Percentiles rank a stretch among this genome's conserved stretches.
Evolutionary conservation across 1,284 basidiomycete genomes (phyloP).

Genomic region (Bothia castanella): DNA sequence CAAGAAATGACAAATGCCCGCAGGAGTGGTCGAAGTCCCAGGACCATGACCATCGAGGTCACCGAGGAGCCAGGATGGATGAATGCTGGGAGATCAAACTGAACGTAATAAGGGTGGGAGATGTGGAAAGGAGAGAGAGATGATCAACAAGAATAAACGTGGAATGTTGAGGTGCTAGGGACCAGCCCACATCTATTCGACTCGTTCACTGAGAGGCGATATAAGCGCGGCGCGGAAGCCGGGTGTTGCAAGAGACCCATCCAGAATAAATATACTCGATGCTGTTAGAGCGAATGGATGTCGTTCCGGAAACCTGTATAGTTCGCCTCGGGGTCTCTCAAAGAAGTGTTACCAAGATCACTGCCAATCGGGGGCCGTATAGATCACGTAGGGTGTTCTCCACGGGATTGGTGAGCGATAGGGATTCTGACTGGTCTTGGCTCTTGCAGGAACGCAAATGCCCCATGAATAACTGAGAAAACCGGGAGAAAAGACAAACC

Average conservation of each 20-base stretch:
- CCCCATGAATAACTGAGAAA: not conserved
- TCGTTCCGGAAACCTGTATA: not conserved
- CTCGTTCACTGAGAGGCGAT: not conserved
- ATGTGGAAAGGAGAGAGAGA: too few relatives aligned
- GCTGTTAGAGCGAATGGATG: not conserved
- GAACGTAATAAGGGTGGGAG: not conserved
- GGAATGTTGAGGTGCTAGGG: not conserved
- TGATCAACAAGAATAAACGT: not conserved
- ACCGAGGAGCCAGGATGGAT: not conserved
- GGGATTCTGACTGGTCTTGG: not conserved
- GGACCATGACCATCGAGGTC: constrained; percentile 8
- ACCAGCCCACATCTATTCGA: constrained; percentile 4
- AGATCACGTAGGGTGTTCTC: not conserved
- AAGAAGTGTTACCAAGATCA: constrained; percentile 4
- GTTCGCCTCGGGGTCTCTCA: not conserved
- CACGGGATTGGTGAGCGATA: not conserved
- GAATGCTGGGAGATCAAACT: not conserved
- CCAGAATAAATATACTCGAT: not conserved
- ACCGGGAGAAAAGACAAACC: not conserved
- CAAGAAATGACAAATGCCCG: not conserved
- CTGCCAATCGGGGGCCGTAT: constrained; percentile 7
- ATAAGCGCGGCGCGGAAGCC: not conserved
- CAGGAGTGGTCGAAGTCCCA: not conserved
- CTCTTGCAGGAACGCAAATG: not conserved
- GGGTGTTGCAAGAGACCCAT: not conserved